A percentile compares a stretch with the other conserved stretches of the same genome.
Evolutionary conservation across 2,329 filamentous ascomycete genomes (phyloP).

Genomic region (Stachybotrys elegans): DNA sequence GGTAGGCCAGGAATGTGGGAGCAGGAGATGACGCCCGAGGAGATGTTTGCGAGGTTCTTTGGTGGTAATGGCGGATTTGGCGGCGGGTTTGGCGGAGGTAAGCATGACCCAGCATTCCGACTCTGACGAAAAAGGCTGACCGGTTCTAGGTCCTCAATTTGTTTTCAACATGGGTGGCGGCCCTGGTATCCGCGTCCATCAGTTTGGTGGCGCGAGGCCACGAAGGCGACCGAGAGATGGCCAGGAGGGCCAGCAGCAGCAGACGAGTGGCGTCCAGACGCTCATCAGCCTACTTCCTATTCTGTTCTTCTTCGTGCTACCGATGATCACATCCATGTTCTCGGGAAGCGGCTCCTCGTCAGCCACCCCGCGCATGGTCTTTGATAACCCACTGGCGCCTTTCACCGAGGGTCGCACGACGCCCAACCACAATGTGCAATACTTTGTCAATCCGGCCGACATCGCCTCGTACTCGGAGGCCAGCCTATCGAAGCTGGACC

Average conservation of each 20-base stretch:
- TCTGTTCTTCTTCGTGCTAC: constrained; percentile 81
- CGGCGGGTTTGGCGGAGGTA: constrained; percentile 53
- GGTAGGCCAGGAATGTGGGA: constrained; percentile 68
- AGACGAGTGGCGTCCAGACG: constrained; percentile 49
- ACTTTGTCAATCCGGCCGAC: constrained; percentile 79
- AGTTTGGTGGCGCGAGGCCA: constrained; percentile 80
- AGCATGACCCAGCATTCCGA: constrained; percentile 16
- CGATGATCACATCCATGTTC: constrained; percentile 77
- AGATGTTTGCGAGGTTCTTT: constrained; percentile 97
- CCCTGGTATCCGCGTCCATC: constrained; percentile 87
- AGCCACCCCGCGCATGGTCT: constrained; percentile 67
- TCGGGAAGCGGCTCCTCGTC: constrained; percentile 36
- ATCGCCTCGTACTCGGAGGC: constrained; percentile 63
- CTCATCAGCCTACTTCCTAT: constrained; percentile 79
- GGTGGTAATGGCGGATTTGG: constrained; percentile 64
- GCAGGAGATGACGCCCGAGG: constrained; percentile 91
- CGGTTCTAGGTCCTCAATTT: constrained; percentile 76
- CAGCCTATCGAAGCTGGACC: constrained; percentile 72
- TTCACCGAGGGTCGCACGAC: constrained; percentile 72
- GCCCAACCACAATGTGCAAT: constrained; percentile 66
- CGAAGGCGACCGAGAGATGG: constrained; percentile 68
- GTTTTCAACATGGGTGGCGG: constrained; percentile 94
- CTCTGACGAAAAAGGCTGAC: not conserved
- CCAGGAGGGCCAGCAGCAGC: constrained; percentile 45
- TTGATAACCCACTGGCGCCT: constrained; percentile 65